phyloP scores from a whole-genome alignment of 164 flowering plant genomes.

The Magnolia sinica region DNA sequence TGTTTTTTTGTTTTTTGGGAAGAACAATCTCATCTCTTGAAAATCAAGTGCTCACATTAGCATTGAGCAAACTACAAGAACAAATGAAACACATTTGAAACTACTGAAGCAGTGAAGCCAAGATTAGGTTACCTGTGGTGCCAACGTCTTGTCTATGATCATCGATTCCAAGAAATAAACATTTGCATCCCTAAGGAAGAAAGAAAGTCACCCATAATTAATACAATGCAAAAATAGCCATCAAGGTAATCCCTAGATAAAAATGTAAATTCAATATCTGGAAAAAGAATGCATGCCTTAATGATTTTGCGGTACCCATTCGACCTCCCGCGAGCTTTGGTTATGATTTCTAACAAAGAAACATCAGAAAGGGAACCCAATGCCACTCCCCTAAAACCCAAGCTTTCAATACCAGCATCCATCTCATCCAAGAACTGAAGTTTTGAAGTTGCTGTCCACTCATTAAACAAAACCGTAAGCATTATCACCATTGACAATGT shows the following conservation, averaged over 20 bases:
- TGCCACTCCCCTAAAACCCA: constrained; percentile 86
- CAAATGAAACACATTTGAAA: too few species aligned
- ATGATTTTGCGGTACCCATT: constrained; percentile 91
- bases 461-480: constrained; percentile 10
- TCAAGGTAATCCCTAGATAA: not conserved
- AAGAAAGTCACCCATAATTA: not conserved
- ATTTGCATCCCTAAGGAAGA: constrained; percentile 66
- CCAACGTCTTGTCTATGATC: constrained; percentile 73
- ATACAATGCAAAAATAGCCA: not conserved
- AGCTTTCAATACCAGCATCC: constrained; percentile 40
- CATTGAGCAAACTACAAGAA: too few species aligned
- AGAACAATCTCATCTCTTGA: too few species aligned
- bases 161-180: constrained; percentile 75
- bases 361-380: constrained; percentile 85
- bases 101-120: too few species aligned
- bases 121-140: constrained; percentile 68
- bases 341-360: constrained; percentile 69
- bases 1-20: too few species aligned
- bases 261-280: not conserved
- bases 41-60: too few species aligned
- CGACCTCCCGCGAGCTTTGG: constrained; percentile 79
- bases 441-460: constrained; percentile 78
- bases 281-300: constrained; percentile 45
- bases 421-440: constrained; percentile 34
- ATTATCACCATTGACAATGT: not conserved